Evolutionary conservation across 106 monocot genomes (phyloP), one percentile per base, ranked within the genome.

Genomic region (Dioscorea alata): DNA sequence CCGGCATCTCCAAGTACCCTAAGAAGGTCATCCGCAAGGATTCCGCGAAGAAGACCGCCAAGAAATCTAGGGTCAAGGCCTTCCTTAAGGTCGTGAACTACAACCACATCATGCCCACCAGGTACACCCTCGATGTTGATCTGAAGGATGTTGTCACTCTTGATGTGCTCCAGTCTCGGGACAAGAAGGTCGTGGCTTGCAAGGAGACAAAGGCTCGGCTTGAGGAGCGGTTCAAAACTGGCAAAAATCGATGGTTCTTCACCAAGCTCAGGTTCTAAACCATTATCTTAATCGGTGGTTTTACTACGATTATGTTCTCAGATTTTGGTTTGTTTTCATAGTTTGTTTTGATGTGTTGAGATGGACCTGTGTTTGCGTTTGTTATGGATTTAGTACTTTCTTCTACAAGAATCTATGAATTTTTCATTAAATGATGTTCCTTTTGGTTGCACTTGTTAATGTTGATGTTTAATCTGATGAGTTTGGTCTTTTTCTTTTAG

Each of bases 41-140:
- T 23, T 78, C 78, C 2, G 79, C 79, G 21, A 79, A 79, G 79
- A 79, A 79, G 68, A 79, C 73, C 19, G 79, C 82, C 12, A 86
- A 82, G 75, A 86, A 86, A 69, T 86, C 86, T 6, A 58, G 86
- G 49, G 82, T 86, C 57, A 86, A 82, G 82, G 79, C 79, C 13
- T 86, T 86, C 74, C 35, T 86, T 17, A 86, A 86, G 82, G 57
- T 86, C 14, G 86, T 86, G 12, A 86, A 86, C 75, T 86, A 86
- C 76, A 79, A 69, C 58, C 86, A 86, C 76, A 73, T 86, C 31
- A 86, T 86, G 86, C 86, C 86, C 15, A 82, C 82, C 8, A 54
- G 86, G 20, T 86, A 86, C 73, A 82, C 82, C 20, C 75, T 86
- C 70, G 86, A 86, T 51, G 79, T 86, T 33, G 86, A 86, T 23